Evolutionary conservation across 176 grass and related monocot species (phyloP).

Genomic region (Pharus latifolius): DNA sequence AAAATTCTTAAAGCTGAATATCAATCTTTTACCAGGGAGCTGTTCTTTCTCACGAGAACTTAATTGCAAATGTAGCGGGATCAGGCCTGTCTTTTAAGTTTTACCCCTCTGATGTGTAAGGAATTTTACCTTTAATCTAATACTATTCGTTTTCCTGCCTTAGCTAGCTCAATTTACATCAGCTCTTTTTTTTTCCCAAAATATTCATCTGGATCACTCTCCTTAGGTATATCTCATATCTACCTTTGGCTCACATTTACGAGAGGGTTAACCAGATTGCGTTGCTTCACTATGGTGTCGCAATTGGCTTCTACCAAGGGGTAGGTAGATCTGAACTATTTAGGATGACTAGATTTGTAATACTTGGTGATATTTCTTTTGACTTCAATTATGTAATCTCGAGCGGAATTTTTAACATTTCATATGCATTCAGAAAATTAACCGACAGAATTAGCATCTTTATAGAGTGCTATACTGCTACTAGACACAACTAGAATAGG

Average conservation of each 20-base stretch:
- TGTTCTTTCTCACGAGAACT: constrained; percentile 75
- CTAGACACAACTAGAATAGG: background rate
- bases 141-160: background rate
- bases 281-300: constrained; percentile 55
- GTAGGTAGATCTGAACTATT: constrained; percentile 32
- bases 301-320: constrained; percentile 98
- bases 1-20: constrained; percentile 1
- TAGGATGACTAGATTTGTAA: background rate
- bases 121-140: constrained; percentile 9
- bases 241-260: constrained; percentile 93
- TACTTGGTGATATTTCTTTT: background rate
- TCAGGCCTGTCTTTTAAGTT: constrained; percentile 40
- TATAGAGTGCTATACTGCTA: background rate
- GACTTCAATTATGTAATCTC: background rate
- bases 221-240: constrained; percentile 73
- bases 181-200: background rate
- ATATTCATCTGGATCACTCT: background rate
- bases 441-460: background rate
- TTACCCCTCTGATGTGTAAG: constrained; percentile 83
- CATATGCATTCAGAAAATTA: background rate
- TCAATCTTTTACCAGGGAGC: constrained; percentile 59
- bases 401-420: background rate
- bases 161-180: background rate
- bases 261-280: constrained; percentile 76
- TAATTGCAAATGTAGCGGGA: constrained; percentile 89